Evolutionary conservation across 768 basidiomycete species (phyloP), one percentile per base, ranked within the genome.

Genomic region (Calocera viscosa): DNA sequence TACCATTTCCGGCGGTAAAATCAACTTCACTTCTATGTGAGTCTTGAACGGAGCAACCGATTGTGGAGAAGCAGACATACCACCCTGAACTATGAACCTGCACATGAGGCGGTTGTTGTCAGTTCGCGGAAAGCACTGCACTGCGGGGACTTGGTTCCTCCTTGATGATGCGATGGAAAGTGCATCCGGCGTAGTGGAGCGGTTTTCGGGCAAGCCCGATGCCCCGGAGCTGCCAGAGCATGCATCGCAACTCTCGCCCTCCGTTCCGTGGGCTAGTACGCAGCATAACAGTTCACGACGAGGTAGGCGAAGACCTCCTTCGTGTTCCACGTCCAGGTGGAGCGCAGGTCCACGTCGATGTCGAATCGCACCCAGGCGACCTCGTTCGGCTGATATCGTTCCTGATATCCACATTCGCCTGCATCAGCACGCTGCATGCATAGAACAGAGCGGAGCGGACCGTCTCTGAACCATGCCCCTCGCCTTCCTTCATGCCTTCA

Each of bases 271-370:
- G n/a, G n/a, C n/a, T n/a, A n/a, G n/a, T n/a, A n/a, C n/a, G n/a
- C n/a, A n/a, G n/a, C n/a, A n/a, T n/a, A n/a, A n/a, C n/a, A n/a
- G n/a, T n/a, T n/a, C n/a, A 90, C 93, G 71, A 86, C 84, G 35
- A 95, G 82, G 72, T 90, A 93, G 14, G 94, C 75, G 75, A 95
- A 94, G 14, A 95, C 73, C 73, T 95, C 94, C 76, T 95, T 95
- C n/a, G 93, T 94, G 76, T 95, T 95, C 92, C 92, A 95, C 77
- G 94, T 79, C 77, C 94, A 95, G 33, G 95, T 80, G 14, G 93
- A 84, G 10, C 83, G 79, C 2, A 95, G 79, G 77, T 95, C 93
- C 93, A 69, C n/a, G 35, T 35, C 64, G 40, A 43, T 1, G 24
- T 26, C 11, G 49, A 40, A 16, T 63, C 65, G 22, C 1, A 60